phyloP scores from a whole-genome alignment of 2,329 filamentous ascomycete species.

The Biscogniauxia marginata region DNA sequence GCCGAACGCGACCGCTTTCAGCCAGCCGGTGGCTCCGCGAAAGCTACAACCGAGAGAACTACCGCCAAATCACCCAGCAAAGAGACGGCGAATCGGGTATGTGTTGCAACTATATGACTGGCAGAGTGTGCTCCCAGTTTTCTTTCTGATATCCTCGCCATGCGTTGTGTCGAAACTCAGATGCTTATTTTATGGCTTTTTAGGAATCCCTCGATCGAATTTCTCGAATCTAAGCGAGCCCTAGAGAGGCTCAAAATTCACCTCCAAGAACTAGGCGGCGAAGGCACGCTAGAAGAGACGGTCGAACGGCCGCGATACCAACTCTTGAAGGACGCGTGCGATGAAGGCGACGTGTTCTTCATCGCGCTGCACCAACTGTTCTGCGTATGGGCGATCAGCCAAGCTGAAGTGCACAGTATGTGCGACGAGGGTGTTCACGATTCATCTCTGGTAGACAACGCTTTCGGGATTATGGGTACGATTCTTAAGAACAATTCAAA shows the following conservation, averaged over 20 bases:
- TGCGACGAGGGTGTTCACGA: constrained; percentile 31
- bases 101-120: constrained; percentile 7
- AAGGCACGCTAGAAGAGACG: constrained; percentile 22
- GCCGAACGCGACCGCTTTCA: constrained; percentile 13
- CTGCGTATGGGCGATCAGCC: constrained; percentile 52
- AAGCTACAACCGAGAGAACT: constrained; percentile 5
- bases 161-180: background rate
- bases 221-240: constrained; percentile 20
- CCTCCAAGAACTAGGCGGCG: constrained; percentile 15
- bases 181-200: constrained; percentile 1
- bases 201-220: constrained; percentile 17
- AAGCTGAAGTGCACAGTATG: constrained; percentile 34
- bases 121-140: background rate
- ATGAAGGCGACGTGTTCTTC: constrained; percentile 58
- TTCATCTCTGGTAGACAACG: constrained; percentile 29
- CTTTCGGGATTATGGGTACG: constrained; percentile 34
- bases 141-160: background rate
- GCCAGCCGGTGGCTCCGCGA: constrained; percentile 1
- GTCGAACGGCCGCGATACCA: constrained; percentile 48
- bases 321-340: constrained; percentile 59
- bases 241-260: constrained; percentile 8
- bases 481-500: constrained; percentile 39
- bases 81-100: constrained; percentile 28
- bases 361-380: constrained; percentile 64
- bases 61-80: constrained; percentile 17